Base-by-base conservation (phyloP, 495 filamentous ascomycete species). In the Neurospora sp. region DNA sequence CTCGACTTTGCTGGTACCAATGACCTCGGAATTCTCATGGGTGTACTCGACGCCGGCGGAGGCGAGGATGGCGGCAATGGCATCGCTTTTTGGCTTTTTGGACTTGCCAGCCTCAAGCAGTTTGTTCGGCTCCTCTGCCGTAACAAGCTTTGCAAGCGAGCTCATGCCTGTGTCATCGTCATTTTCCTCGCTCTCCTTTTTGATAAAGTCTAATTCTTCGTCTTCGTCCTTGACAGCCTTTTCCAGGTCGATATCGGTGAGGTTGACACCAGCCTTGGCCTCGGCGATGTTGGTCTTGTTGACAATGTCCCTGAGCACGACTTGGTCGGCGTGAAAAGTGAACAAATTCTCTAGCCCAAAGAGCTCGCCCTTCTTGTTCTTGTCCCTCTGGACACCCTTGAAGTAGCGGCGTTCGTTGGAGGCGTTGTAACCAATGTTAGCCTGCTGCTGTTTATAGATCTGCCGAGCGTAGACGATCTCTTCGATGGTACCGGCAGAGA, bases 381-480 rank as follows among this genome's bases (percentile, higher is more conserved):
- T 88, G 74, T 93, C 89, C 59, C 95, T 92, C 80, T 96, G 93
- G 0, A 99, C 93, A 45, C 96, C 96, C 76, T 92, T 94, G 84
- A 99, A 99, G 81, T 99, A 99, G 9, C 96, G 88, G 2, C 96
- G 91, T 80, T 99, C 96, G 39, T 89, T 91, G 53, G 91, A 94
- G 8, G 96, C 96, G 40, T 91, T 97, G 80, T 99, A 99, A 1
- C 93, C 96, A 69, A 99, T 99, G 76, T 97, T 98, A 3, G 96
- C 96, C 79, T 98, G 96, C 77, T 99, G 96, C 78, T 99, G 96
- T 79, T 99, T 99, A 84, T 98, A 99, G 71, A 99, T 97, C 77
- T 99, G 96, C 10, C 96, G 88, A 0, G 96, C 96, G 76, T 99
- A 99, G 41, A 97, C 93, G 73, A 97, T 97, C 81, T 99, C 96